A percentile compares a stretch with the other conserved stretches of the same genome.
These are phyloP conservation scores for Ogataea haglerorum DNA, from an alignment of 805 yeast genomes.

Conservation along the genomic window DNA sequence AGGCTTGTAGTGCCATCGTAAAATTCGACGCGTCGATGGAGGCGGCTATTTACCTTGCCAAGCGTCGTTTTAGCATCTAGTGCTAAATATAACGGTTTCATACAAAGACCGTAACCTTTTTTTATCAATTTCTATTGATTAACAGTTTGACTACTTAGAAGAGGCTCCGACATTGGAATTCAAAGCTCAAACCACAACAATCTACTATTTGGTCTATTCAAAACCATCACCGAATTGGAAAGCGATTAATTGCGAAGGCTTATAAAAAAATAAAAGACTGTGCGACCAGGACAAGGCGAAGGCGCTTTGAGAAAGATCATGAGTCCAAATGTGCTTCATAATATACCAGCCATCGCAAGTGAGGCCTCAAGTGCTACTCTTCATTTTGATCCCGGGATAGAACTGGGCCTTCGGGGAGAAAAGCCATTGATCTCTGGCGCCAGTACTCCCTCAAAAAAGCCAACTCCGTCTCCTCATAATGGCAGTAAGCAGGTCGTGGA, in stretches of 20 bases:
- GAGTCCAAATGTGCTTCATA: neutral
- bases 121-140: neutral
- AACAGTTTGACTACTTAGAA: neutral
- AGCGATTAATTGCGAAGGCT: no score
- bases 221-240: no score
- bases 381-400: neutral
- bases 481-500: slow-evolving; percentile 15
- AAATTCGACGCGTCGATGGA: slow-evolving; percentile 6
- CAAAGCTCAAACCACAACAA: no score
- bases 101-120: neutral
- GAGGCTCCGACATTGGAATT: no score
- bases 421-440: slow-evolving; percentile 3
- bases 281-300: no score
- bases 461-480: neutral
- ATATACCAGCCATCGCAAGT: neutral
- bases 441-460: slow-evolving; percentile 1
- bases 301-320: neutral
- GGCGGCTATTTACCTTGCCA: neutral
- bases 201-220: no score
- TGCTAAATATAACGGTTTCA: slow-evolving; percentile 1
- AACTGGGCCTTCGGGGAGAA: slow-evolving; percentile 3
- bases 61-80: neutral
- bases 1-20: slow-evolving; percentile 1
- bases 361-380: slow-evolving; percentile 4
- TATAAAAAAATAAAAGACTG: no score